Base-by-base conservation (phyloP, 2,329 filamentous ascomycete species). In the Helotiales sp. region DNA sequence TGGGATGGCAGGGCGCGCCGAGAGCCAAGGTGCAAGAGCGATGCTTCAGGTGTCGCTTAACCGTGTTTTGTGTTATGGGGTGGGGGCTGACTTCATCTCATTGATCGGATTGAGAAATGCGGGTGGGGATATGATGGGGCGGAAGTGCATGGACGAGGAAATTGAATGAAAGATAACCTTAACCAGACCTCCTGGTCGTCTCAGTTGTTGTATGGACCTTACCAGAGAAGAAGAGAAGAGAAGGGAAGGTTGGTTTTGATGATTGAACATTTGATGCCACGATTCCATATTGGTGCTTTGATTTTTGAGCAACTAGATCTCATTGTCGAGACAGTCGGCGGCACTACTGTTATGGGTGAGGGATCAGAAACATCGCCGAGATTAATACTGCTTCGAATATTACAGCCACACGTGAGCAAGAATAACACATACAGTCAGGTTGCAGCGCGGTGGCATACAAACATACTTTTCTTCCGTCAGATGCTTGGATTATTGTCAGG, bases 41-140 rank as follows among this genome's bases (percentile, higher is more conserved):
- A 52, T 62, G 60, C 60, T 62, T 62, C 60, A 62, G 25, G 47
- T 59, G 24, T 57, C 58, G 58, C 54, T 60, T 57, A 40, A 36
- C 15, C 25, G 17, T 19, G 59, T 61, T 56, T 61, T 50, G 57
- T 61, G 56, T 58, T 46, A 38, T 48, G 29, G 30, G 17, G 7
- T 25, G n/a, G 12, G 19, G 22, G 7, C 9, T 51, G 36, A 44
- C 40, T 48, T 53, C 57, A 59, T 56, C 57, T 55, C 30, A 59
- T 40, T 34, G 29, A 59, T 55, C 38, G 48, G 57, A 55, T 59
- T 48, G 36, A 51, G 47, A 27, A 34, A 10, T 27, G 17, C 8
- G 5, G 25, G 9, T 46, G 22, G 42, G 17, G 42, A 46, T 29
- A 25, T n/a, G 42, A 46, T 46, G 42, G 42, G 22, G 15, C 36